phyloP scores from a whole-genome alignment of 2,329 filamentous ascomycete genomes.

The Diaporthe australafricana region DNA sequence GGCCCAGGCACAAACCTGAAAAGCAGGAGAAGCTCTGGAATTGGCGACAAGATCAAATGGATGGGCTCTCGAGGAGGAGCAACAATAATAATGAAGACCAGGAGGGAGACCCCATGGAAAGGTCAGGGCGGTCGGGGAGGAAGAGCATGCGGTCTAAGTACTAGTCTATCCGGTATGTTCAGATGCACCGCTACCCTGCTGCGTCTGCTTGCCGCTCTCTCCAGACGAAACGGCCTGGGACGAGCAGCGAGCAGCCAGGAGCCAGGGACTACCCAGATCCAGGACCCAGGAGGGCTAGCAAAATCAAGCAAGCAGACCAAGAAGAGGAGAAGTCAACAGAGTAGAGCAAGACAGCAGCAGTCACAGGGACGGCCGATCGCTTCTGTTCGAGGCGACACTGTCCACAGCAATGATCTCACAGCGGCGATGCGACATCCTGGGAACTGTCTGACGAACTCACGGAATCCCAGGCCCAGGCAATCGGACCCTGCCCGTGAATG shows the following conservation, averaged over 20 bases:
- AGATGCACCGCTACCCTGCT: not conserved
- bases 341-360: not conserved
- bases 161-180: not conserved
- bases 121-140: constrained; percentile 2
- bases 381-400: not conserved
- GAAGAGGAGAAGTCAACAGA: not conserved
- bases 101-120: not conserved
- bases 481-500: constrained; percentile 1
- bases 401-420: constrained; percentile 15
- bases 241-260: not conserved
- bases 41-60: not conserved
- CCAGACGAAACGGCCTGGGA: constrained; percentile 11
- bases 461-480: constrained; percentile 9
- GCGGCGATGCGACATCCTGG: not conserved
- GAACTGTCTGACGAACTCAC: constrained; percentile 2
- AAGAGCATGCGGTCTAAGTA: constrained; percentile 25
- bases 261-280: not conserved
- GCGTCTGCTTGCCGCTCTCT: constrained; percentile 12
- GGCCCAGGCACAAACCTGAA: not conserved
- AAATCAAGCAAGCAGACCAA: no score
- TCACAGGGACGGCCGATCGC: not conserved
- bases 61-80: not conserved
- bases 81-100: not conserved
- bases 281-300: no score
- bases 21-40: not conserved